Conservation (phyloP, 1,139 yeast species). For the Magnusiomyces paraingens region DNA sequence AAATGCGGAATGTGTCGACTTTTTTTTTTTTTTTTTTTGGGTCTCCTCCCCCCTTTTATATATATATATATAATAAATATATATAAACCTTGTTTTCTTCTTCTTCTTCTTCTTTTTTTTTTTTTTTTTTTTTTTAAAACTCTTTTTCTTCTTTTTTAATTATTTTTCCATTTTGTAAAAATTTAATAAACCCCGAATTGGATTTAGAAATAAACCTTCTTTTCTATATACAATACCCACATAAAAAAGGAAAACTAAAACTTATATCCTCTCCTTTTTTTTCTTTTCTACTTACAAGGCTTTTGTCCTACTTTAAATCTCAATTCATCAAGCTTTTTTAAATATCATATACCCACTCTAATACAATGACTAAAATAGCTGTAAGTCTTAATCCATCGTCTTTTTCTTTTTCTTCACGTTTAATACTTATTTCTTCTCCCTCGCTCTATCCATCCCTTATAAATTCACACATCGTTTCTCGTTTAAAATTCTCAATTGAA, state of each 20-base stretch:
- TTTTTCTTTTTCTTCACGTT: neutral
- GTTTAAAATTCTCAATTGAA: neutral
- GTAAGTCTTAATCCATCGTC: slow-evolving; percentile 18
- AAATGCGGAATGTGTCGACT: too few relatives aligned
- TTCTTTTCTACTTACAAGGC: neutral
- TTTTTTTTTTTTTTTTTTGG: too few relatives aligned
- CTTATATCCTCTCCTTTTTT: neutral
- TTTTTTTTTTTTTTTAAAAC: neutral
- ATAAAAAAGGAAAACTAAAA: too few relatives aligned
- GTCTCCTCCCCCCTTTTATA: too few relatives aligned
- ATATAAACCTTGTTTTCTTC: too few relatives aligned
- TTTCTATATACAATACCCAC: too few relatives aligned
- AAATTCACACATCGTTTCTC: neutral
- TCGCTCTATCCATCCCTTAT: neutral
- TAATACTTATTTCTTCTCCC: neutral
- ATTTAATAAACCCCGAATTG: too few relatives aligned
- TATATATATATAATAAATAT: too few relatives aligned
- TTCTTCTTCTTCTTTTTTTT: neutral
- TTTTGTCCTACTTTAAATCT: neutral
- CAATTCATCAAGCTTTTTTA: neutral
- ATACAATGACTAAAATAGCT: slow-evolving; percentile 21
- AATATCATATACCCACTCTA: neutral
- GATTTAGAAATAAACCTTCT: too few relatives aligned
- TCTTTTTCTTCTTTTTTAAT: too few relatives aligned
- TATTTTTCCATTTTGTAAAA: neutral